Evolutionary conservation across 2,329 filamentous ascomycete species (phyloP).

Genomic region (Trichoderma gracile): DNA sequence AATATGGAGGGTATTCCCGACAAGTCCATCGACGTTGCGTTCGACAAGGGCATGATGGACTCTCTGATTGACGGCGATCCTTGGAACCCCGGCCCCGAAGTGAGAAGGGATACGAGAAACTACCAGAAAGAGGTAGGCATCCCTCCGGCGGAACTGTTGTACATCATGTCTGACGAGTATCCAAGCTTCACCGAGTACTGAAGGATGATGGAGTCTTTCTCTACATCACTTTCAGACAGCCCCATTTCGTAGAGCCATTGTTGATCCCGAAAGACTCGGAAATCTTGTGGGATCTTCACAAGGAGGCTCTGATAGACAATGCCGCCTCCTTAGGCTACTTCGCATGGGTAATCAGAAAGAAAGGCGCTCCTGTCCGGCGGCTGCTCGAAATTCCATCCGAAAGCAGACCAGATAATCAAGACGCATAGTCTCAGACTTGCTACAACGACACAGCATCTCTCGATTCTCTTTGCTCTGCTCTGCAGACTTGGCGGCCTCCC

Average conservation of each 20-base stretch:
- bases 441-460: too few species aligned
- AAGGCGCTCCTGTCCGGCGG: too few species aligned
- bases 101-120: slow-evolving; percentile 47
- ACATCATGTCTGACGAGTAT: neutral
- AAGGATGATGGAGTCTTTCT: slow-evolving; percentile 51
- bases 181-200: slow-evolving; percentile 45
- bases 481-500: too few species aligned
- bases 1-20: slow-evolving; percentile 46
- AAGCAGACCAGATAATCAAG: too few species aligned
- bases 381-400: too few species aligned
- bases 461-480: too few species aligned
- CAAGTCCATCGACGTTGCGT: slow-evolving; percentile 53
- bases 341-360: too few species aligned
- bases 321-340: too few species aligned
- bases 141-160: neutral
- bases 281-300: too few species aligned
- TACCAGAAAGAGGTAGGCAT: slow-evolving; percentile 52
- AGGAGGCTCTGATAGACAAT: too few species aligned
- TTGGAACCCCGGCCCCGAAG: slow-evolving; percentile 54
- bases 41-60: slow-evolving; percentile 59
- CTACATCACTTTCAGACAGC: slow-evolving; percentile 56
- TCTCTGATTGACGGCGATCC: slow-evolving; percentile 57
- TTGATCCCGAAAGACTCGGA: slow-evolving; percentile 40
- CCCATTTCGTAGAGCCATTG: slow-evolving; percentile 54
- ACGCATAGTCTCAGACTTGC: too few species aligned